Evolutionary conservation across 208 protist species (phyloP).

Genomic region (Trypanosoma cruzi): DNA sequence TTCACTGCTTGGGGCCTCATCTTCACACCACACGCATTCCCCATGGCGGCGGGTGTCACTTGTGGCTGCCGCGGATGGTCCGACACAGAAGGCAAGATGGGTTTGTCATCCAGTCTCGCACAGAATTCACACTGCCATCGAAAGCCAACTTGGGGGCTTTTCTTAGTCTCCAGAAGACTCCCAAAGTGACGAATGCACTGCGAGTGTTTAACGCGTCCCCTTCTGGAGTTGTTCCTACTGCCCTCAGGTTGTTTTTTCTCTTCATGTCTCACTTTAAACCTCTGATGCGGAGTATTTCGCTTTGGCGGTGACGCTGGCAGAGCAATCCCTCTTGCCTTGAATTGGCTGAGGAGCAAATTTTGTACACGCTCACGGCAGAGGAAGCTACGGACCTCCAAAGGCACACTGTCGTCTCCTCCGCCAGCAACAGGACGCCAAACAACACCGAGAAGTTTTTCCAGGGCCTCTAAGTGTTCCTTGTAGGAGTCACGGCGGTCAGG

Average conservation of each 20-base stretch:
- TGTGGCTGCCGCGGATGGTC: constrained; percentile 6
- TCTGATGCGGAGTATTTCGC: not conserved
- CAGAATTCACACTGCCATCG: constrained; percentile 23
- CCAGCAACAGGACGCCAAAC: not conserved
- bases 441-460: constrained; percentile 30
- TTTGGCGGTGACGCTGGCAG: not conserved
- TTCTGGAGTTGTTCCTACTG: not conserved
- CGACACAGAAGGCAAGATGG: not conserved
- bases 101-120: constrained; percentile 6
- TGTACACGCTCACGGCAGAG: constrained; percentile 27
- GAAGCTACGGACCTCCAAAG: constrained; percentile 20
- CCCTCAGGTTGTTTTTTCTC: not conserved
- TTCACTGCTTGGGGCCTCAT: constrained; percentile 20
- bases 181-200: not conserved
- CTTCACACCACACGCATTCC: constrained; percentile 27
- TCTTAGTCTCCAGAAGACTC: not conserved
- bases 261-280: not conserved
- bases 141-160: not conserved
- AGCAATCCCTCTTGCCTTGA: not conserved
- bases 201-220: not conserved
- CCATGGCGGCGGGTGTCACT: constrained; percentile 16
- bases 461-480: constrained; percentile 21
- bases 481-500: constrained; percentile 18
- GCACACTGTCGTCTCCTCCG: not conserved
- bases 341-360: not conserved